phyloP scores from a whole-genome alignment of 257 asterid genomes.

The Ajuga chamaepitys region DNA sequence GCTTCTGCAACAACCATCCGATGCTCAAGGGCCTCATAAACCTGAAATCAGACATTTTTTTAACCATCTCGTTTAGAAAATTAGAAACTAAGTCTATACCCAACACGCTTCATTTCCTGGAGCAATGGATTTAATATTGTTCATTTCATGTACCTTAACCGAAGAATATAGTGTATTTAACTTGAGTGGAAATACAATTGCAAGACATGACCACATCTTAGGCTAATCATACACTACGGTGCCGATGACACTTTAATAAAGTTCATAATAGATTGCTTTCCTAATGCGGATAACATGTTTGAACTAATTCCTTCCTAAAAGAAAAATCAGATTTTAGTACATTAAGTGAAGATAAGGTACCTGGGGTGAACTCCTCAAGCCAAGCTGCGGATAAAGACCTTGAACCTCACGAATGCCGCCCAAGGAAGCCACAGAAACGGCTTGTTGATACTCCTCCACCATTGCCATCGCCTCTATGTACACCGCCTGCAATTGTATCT shows the following conservation, averaged over 20 bases:
- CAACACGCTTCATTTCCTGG: conserved; percentile 9
- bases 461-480: conserved; percentile 81
- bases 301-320: neutral
- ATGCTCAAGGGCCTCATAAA: conserved; percentile 70
- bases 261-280: neutral
- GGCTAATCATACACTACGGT: neutral
- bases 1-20: conserved; percentile 80
- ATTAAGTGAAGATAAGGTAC: conserved; percentile 23
- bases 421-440: conserved; percentile 59
- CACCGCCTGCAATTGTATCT: conserved; percentile 49
- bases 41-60: conserved; percentile 30
- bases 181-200: neutral
- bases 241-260: neutral
- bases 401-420: conserved; percentile 75
- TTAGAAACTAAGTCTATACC: conserved; percentile 2
- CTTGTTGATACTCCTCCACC: conserved; percentile 97
- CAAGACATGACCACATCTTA: conserved; percentile 10
- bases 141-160: conserved; percentile 1
- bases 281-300: neutral
- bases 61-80: neutral
- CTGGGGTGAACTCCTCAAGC: conserved; percentile 79
- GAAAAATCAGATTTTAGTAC: neutral
- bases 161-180: neutral
- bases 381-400: conserved; percentile 64
- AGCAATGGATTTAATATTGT: neutral